phyloP scores from a whole-genome alignment of 352 stramenopile species.

The Phytophthora litchii region DNA sequence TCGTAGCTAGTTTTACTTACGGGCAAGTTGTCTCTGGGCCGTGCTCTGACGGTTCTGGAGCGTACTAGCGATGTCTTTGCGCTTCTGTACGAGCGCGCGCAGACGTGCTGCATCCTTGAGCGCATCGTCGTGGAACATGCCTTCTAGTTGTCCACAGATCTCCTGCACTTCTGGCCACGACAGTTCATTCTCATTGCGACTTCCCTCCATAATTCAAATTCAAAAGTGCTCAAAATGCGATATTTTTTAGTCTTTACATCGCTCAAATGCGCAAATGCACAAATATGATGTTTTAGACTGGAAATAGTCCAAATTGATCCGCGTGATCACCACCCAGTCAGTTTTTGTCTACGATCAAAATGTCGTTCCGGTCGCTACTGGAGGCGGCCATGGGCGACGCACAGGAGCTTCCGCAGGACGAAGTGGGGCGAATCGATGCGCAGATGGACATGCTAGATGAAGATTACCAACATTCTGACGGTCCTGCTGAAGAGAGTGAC shows the following conservation, averaged over 20 bases:
- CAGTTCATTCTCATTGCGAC: slow-evolving; percentile 27
- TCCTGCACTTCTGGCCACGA: slow-evolving; percentile 72
- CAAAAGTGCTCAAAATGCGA: slow-evolving; percentile 5
- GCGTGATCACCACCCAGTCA: slow-evolving; percentile 16
- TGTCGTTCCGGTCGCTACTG: slow-evolving; percentile 87
- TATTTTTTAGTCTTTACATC: neutral
- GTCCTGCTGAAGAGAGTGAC: slow-evolving; percentile 43
- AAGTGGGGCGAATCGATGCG: slow-evolving; percentile 27
- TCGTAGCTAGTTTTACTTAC: slow-evolving; percentile 32
- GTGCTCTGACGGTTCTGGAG: slow-evolving; percentile 50
- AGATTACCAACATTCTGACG: slow-evolving; percentile 22
- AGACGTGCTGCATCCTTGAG: slow-evolving; percentile 62
- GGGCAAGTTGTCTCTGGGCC: slow-evolving; percentile 60
- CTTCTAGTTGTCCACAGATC: slow-evolving; percentile 72
- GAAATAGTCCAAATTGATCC: slow-evolving; percentile 9
- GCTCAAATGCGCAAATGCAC: too few species aligned
- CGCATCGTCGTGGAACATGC: slow-evolving; percentile 65
- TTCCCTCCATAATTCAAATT: slow-evolving; percentile 41
- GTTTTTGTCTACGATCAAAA: slow-evolving; percentile 20
- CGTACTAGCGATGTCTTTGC: slow-evolving; percentile 59
- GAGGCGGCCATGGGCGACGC: slow-evolving; percentile 80
- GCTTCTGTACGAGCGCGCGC: slow-evolving; percentile 59
- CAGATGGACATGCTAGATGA: slow-evolving; percentile 37
- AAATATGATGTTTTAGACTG: too few species aligned
- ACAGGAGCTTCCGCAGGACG: slow-evolving; percentile 51